These are phyloP conservation scores for Xylaria intraflava DNA, from an alignment of 495 filamentous ascomycete genomes.

Conservation along the genomic window DNA sequence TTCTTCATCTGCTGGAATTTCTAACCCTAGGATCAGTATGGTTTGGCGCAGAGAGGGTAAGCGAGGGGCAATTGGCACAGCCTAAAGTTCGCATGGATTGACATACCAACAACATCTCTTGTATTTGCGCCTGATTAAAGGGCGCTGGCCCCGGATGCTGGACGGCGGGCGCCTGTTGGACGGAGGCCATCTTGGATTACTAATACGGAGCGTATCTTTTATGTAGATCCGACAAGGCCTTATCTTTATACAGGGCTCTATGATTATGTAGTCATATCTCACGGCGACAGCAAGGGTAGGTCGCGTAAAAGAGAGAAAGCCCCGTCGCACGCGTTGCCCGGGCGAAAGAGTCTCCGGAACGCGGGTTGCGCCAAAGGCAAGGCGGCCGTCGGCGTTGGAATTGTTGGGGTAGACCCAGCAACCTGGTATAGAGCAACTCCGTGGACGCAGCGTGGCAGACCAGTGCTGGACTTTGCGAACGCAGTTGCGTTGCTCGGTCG, in stretches of 20 bases:
- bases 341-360: slow-evolving; percentile 17
- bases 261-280: slow-evolving; percentile 35
- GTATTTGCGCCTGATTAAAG: slow-evolving; percentile 53
- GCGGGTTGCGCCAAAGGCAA: slow-evolving; percentile 4
- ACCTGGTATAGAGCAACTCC: background rate
- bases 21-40: slow-evolving; percentile 42
- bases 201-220: slow-evolving; percentile 4
- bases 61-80: background rate
- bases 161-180: slow-evolving; percentile 61
- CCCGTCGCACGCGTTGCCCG: slow-evolving; percentile 8
- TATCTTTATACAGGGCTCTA: slow-evolving; percentile 15
- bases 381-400: background rate
- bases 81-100: background rate
- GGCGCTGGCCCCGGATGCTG: slow-evolving; percentile 53
- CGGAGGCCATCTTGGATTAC: slow-evolving; percentile 62
- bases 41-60: background rate
- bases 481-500: slow-evolving; percentile 23
- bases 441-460: slow-evolving; percentile 6
- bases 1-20: slow-evolving; percentile 78
- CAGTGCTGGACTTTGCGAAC: slow-evolving; percentile 17
- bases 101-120: slow-evolving; percentile 54
- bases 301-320: slow-evolving; percentile 8
- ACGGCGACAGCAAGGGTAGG: slow-evolving; percentile 9
- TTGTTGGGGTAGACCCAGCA: background rate
- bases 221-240: slow-evolving; percentile 11